Conservation (phyloP, 768 basidiomycete species). For the Psilocybe cyanescens region DNA sequence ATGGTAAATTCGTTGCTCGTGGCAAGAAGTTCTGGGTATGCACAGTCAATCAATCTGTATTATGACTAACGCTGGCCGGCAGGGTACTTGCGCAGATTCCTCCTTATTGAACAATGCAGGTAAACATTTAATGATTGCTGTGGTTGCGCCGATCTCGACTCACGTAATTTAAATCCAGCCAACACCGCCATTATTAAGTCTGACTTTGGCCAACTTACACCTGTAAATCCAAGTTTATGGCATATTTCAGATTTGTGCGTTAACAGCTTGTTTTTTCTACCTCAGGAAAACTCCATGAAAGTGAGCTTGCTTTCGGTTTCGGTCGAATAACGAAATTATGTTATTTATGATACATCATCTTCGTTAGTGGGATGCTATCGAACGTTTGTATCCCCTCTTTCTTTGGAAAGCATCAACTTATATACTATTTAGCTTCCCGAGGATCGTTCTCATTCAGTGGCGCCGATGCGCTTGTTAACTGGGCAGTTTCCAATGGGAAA, state of each 20-base stretch:
- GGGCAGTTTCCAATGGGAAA: constrained; percentile 42
- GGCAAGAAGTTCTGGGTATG: constrained; percentile 39
- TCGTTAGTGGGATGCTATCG: constrained; percentile 42
- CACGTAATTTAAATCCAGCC: constrained; percentile 20
- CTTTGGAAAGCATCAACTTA: background rate
- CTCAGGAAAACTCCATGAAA: constrained; percentile 48
- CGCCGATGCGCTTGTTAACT: constrained; percentile 41
- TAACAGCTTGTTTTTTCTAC: background rate
- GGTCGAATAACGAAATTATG: background rate
- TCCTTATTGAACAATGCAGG: constrained; percentile 34
- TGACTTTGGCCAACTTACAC: constrained; percentile 46
- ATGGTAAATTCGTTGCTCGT: constrained; percentile 32
- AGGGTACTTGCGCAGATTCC: constrained; percentile 31
- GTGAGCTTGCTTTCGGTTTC: constrained; percentile 15
- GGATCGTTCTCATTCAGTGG: constrained; percentile 36
- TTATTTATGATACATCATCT: background rate
- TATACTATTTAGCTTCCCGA: constrained; percentile 26
- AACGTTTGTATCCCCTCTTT: constrained; percentile 26
- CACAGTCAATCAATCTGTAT: too few relatives aligned
- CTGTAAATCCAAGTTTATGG: constrained; percentile 21
- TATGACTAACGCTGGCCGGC: background rate
- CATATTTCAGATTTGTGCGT: background rate
- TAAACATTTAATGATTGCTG: constrained; percentile 9
- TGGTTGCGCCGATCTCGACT: background rate
- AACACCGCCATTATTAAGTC: constrained; percentile 37